Conservation (phyloP, 73 alveolate species). For the Durusdinium trenchii region DNA sequence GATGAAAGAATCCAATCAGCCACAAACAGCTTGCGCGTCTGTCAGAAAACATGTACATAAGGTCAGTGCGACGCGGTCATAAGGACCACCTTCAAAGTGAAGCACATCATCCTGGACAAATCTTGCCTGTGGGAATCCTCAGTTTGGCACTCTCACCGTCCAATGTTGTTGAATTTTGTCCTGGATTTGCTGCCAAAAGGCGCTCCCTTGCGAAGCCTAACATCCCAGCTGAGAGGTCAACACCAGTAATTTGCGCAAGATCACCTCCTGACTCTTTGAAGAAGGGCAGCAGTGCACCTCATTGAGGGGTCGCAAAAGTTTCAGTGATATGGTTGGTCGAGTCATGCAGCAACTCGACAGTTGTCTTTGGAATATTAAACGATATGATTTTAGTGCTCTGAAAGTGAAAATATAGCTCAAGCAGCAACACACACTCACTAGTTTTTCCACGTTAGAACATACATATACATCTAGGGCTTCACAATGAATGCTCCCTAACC, state of each 20-base stretch:
- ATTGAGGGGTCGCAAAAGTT: neutral
- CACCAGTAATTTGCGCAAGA: conserved; percentile 24
- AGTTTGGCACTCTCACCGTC: neutral
- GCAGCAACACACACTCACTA: too few relatives aligned
- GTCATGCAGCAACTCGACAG: too few relatives aligned
- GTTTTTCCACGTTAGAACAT: too few relatives aligned
- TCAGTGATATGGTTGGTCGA: too few relatives aligned
- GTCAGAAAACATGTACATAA: neutral
- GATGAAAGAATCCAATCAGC: neutral
- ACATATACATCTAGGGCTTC: too few relatives aligned
- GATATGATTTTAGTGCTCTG: too few relatives aligned
- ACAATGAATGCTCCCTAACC: too few relatives aligned
- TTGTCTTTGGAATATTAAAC: too few relatives aligned
- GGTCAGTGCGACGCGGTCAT: conserved; percentile 35
- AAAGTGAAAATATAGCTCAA: too few relatives aligned
- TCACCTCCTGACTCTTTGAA: conserved; percentile 33
- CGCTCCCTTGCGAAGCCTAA: conserved; percentile 71
- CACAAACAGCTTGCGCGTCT: too few relatives aligned
- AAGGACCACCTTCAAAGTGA: conserved; percentile 28
- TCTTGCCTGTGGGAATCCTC: conserved; percentile 61
- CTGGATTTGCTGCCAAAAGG: neutral
- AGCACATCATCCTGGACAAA: conserved; percentile 44
- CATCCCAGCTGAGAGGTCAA: conserved; percentile 73
- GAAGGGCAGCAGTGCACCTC: conserved; percentile 65
- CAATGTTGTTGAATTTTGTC: too few relatives aligned